Percentiles rank a stretch among this genome's conserved stretches.
Conservation (phyloP, 2,329 filamentous ascomycete genomes). For the Epichloe gansuensis region DNA sequence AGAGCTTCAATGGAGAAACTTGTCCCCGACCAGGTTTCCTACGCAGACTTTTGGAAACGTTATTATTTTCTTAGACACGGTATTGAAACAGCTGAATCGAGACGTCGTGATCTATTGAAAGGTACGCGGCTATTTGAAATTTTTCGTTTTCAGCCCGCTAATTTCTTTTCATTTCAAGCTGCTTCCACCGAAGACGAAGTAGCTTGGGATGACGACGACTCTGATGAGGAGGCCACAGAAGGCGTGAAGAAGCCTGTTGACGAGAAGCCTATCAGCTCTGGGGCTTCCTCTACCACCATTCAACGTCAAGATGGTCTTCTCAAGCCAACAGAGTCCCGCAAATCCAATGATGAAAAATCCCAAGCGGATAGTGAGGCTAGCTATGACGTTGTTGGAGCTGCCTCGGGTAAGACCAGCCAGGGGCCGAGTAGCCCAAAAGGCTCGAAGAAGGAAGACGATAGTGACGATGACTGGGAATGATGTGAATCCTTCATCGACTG, state of each 20-base stretch:
- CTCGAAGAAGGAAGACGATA: constrained; percentile 34
- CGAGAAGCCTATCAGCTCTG: constrained; percentile 31
- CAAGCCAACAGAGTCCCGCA: constrained; percentile 53
- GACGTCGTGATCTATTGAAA: constrained; percentile 78
- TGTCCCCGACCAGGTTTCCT: constrained; percentile 86
- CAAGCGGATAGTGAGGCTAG: constrained; percentile 89
- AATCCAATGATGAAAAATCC: constrained; percentile 78
- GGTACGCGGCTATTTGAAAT: constrained; percentile 36
- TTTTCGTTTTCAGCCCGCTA: constrained; percentile 5
- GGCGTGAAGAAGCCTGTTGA: constrained; percentile 12
- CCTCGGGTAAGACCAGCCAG: constrained; percentile 64
- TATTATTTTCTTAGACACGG: constrained; percentile 93
- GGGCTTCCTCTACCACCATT: constrained; percentile 47
- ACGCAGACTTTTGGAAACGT: constrained; percentile 79
- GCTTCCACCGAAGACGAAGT: constrained; percentile 61
- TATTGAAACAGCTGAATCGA: constrained; percentile 83
- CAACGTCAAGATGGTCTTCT: constrained; percentile 38
- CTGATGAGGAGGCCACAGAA: constrained; percentile 33
- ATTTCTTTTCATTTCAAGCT: constrained; percentile 27
- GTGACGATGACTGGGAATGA: constrained; percentile 14
- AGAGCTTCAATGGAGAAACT: constrained; percentile 84
- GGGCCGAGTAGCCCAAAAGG: constrained; percentile 57
- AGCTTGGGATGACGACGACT: constrained; percentile 55
- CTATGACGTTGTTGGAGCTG: constrained; percentile 80
- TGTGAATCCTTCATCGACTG: not conserved